Percentiles rank a stretch among this genome's conserved stretches.
Evolutionary conservation across 345 rosid genomes (phyloP).

Genomic region (Hypericum perforatum): DNA sequence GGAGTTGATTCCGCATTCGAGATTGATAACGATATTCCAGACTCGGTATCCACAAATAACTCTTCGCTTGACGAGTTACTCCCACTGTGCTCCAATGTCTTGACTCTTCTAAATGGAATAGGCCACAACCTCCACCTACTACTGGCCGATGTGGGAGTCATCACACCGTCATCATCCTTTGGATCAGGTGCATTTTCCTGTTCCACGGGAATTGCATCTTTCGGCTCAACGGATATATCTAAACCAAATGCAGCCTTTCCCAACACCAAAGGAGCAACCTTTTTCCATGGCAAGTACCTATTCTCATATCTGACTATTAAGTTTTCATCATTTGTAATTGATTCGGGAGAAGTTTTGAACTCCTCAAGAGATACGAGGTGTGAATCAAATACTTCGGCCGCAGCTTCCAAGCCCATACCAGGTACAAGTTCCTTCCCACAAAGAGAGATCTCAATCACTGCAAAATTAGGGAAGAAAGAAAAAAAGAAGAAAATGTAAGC

Average conservation of each 20-base stretch:
- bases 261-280: constrained; percentile 70
- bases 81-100: constrained; percentile 53
- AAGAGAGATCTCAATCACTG: constrained; percentile 79
- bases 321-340: constrained; percentile 56
- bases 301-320: constrained; percentile 46
- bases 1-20: constrained; percentile 24
- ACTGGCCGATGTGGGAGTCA: constrained; percentile 40
- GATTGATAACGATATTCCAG: constrained; percentile 30
- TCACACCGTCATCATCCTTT: constrained; percentile 30
- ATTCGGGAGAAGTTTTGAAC: constrained; percentile 41
- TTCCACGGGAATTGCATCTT: constrained; percentile 56
- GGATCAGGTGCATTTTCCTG: constrained; percentile 29
- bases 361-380: constrained; percentile 57
- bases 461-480: constrained; percentile 11
- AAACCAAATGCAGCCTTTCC: constrained; percentile 64
- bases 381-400: constrained; percentile 63
- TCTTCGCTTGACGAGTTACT: constrained; percentile 67
- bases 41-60: constrained; percentile 64
- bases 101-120: constrained; percentile 70
- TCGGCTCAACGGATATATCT: constrained; percentile 52
- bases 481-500: constrained; percentile 10
- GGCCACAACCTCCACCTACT: constrained; percentile 86
- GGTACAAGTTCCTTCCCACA: constrained; percentile 62
- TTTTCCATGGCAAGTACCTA: constrained; percentile 64
- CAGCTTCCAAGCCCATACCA: constrained; percentile 72